Evolutionary conservation across 805 yeast species (phyloP).

Genomic region (Priceomyces medius): DNA sequence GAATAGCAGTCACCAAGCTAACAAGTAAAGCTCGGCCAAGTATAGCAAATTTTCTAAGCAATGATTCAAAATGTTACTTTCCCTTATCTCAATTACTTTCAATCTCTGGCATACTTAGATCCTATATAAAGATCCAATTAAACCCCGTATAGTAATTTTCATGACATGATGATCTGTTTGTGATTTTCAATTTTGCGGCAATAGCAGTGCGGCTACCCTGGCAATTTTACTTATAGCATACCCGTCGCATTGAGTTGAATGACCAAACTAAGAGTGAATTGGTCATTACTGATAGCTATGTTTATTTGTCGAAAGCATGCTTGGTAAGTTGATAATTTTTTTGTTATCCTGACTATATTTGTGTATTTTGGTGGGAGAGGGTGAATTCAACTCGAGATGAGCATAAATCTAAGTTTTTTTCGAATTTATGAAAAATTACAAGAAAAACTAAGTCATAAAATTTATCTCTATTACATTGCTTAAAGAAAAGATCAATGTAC

Average conservation of each 20-base stretch:
- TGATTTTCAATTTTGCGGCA: constrained; percentile 9
- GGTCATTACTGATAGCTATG: too few relatives aligned
- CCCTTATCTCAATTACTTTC: background rate
- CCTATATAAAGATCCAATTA: too few relatives aligned
- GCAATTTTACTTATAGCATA: too few relatives aligned
- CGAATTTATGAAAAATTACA: constrained; percentile 1
- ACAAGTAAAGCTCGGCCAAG: background rate
- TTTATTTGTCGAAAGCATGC: too few relatives aligned
- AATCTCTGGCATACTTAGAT: too few relatives aligned
- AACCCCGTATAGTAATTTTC: too few relatives aligned
- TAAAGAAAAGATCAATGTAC: constrained; percentile 4
- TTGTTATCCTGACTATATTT: too few relatives aligned
- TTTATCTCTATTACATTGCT: background rate
- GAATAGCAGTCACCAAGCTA: constrained; percentile 1
- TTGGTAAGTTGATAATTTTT: too few relatives aligned
- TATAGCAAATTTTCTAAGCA: constrained; percentile 1
- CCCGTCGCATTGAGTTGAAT: too few relatives aligned
- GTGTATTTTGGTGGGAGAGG: too few relatives aligned
- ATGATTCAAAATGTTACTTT: background rate
- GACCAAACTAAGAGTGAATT: too few relatives aligned
- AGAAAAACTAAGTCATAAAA: background rate
- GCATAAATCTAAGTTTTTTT: background rate
- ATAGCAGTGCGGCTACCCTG: background rate
- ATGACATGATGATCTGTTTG: constrained; percentile 4
- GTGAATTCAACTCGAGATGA: constrained; percentile 2